Conservation (phyloP, 108 stramenopile genomes). For the Conticribra guillardii region DNA sequence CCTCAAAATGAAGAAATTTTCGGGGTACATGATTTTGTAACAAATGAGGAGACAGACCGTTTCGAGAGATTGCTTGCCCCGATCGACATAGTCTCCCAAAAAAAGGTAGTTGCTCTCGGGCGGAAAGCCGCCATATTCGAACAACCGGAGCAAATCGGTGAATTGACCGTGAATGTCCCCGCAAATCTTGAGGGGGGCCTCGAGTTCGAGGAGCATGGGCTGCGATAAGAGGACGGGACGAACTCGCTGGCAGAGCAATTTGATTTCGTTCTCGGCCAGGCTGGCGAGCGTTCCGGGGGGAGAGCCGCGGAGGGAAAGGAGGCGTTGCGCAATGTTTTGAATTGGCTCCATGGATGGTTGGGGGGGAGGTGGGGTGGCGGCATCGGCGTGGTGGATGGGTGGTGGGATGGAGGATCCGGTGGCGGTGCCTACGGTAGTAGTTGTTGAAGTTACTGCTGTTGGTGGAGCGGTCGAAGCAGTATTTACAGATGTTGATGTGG, state of each 20-base stretch:
- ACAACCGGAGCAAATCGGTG: slow-evolving; percentile 77
- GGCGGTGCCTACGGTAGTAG: too few species aligned
- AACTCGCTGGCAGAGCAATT: slow-evolving; percentile 68
- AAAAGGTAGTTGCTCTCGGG: slow-evolving; percentile 85
- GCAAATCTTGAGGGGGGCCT: slow-evolving; percentile 94
- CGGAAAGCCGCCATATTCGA: slow-evolving; percentile 88
- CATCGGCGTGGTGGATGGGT: slow-evolving; percentile 33
- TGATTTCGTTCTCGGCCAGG: slow-evolving; percentile 83
- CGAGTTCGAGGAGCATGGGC: slow-evolving; percentile 93
- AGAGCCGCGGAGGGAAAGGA: slow-evolving; percentile 80
- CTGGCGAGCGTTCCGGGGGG: slow-evolving; percentile 77
- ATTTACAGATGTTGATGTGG: too few species aligned
- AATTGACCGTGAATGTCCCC: slow-evolving; percentile 83
- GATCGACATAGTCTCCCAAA: slow-evolving; percentile 93
- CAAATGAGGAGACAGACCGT: slow-evolving; percentile 88
- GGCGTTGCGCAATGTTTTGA: slow-evolving; percentile 65
- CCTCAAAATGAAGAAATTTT: slow-evolving; percentile 92
- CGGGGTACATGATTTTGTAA: slow-evolving; percentile 96
- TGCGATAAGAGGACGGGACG: slow-evolving; percentile 89
- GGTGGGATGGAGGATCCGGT: too few species aligned
- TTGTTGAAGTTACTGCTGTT: too few species aligned
- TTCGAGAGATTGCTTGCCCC: slow-evolving; percentile 90
- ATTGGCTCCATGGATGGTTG: slow-evolving; percentile 59
- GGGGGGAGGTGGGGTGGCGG: slow-evolving; percentile 28
- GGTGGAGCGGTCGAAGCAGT: too few species aligned